Base-by-base conservation (phyloP, 805 yeast species). In the Saccharomyces paradoxus region DNA sequence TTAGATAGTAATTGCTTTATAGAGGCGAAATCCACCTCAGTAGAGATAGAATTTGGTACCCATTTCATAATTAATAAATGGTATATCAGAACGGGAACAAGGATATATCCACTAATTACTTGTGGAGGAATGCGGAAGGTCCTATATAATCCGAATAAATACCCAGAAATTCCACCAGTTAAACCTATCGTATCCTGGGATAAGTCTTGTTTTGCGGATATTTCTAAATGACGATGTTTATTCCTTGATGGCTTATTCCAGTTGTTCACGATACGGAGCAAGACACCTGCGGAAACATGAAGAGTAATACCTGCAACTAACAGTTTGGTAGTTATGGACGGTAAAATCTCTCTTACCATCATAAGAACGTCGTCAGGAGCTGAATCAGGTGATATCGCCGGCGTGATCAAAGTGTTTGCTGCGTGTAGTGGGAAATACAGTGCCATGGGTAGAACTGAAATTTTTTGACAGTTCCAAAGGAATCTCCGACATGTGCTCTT, bases 321-420 rank as follows among this genome's bases (percentile, higher is more conserved):
- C 26, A 62, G 49, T 17, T 53, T 56, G 21, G 62, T 54, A 3
- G 63, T 62, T 37, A 57, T n/a, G 4, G 61, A 55, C 21, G 66
- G 64, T 41, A 62, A 50, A 7, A 62, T 31, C 50, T 62, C 67
- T 41, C 66, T 54, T 4, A 63, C 51, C 67, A 63, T 64, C 62
- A 61, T 62, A 28, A 64, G 53, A 6, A 62, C 59, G n/a, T 64
- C 67, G 51, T 64, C 58, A 2, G 66, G 66, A 21, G 61, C 60
- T 4, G 58, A 53, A 6, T 46, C 56, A 22, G 66, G 60, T 1
- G 61, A 55, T 21, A 63, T 46, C 0, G 60, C 55, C 5, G 67
- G 67, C 4, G 56, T 53, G 12, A 63, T 26, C 10, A 63, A 53
- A 13, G 65, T 60, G 46, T 65, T 63, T 17, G 60, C 53, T 7